These are phyloP conservation scores for Suhomyces maxii DNA, from an alignment of 1,139 yeast genomes.

Conservation along the genomic window DNA sequence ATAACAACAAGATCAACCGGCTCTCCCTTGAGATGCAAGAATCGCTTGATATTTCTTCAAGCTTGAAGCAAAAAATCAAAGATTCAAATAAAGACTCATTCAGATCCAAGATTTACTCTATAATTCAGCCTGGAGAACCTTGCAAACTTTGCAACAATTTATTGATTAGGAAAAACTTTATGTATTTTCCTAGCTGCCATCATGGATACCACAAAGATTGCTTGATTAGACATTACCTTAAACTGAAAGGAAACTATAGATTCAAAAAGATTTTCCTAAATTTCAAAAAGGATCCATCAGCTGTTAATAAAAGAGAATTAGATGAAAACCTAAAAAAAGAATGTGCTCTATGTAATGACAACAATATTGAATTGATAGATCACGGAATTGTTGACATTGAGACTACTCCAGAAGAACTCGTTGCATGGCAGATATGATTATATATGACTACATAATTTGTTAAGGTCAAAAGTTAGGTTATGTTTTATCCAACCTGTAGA, in stretches of 20 bases:
- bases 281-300: slow-evolving; percentile 18
- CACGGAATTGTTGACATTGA: slow-evolving; percentile 34
- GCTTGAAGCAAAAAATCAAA: slow-evolving; percentile 59
- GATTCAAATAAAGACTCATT: slow-evolving; percentile 48
- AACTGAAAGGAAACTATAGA: slow-evolving; percentile 64
- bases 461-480: no score
- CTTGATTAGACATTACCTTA: slow-evolving; percentile 57
- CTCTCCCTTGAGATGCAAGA: slow-evolving; percentile 77
- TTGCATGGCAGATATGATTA: slow-evolving; percentile 27
- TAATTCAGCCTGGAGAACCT: slow-evolving; percentile 81
- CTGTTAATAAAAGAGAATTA: slow-evolving; percentile 39
- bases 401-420: slow-evolving; percentile 20
- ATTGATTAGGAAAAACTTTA: slow-evolving; percentile 69
- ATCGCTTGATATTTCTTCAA: slow-evolving; percentile 63
- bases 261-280: slow-evolving; percentile 52
- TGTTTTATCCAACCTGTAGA: no score
- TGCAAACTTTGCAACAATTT: slow-evolving; percentile 72
- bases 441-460: no score
- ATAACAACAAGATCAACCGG: slow-evolving; percentile 62
- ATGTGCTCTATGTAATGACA: slow-evolving; percentile 81
- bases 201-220: slow-evolving; percentile 93
- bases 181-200: slow-evolving; percentile 80
- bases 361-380: slow-evolving; percentile 70
- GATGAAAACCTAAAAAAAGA: slow-evolving; percentile 63
- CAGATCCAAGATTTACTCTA: slow-evolving; percentile 32